Evolutionary conservation across 768 basidiomycete species (phyloP), one percentile per base, ranked within the genome.

Genomic region (Auricularia auricula-judae): DNA sequence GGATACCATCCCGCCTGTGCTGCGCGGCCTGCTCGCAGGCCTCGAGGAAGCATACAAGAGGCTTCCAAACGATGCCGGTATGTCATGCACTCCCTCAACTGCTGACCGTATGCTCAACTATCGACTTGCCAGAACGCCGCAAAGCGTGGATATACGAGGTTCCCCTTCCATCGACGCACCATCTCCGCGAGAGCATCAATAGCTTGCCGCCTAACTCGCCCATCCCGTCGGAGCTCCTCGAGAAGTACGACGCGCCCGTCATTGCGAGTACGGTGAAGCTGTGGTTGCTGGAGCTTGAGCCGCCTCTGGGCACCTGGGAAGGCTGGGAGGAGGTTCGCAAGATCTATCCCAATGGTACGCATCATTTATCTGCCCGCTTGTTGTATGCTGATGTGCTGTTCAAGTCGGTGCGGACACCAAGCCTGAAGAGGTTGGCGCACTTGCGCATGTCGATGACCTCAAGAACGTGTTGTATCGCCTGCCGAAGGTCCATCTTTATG

Each of bases 91-190:
- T 2, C 29, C 29, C 29, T 29, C 29, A 3, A 29, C 29, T 29
- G 29, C 29, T 29, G 0, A 29, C 2, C 29, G 29, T 29, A 29
- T 29, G 29, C 29, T 29, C 29, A 29, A 2, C 0, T 29, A 29
- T 29, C 29, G 29, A 29, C 29, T 0, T 12, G 42, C 3, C 71
- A 86, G 94, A 95, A 73, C 88, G 85, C 72, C 86, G 95, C 65
- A 93, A 88, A 77, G 78, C 87, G 3, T 98, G 95, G 95, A 91
- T 98, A 63, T 98, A 97, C 74, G 93, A 98, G 44, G 77, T 78
- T 3, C 93, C 94, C 1, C 81, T 98, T 4, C 79, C 85, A 1
- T 84, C 85, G 33, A 82, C 89, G 16, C 95, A 98, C 70, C 88
- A 88, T 65, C 84, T 98, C 36, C 86, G 95, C 64, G 91, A 93